Conservation (phyloP, 305 asterid genomes). For the Petunia hybrid region DNA sequence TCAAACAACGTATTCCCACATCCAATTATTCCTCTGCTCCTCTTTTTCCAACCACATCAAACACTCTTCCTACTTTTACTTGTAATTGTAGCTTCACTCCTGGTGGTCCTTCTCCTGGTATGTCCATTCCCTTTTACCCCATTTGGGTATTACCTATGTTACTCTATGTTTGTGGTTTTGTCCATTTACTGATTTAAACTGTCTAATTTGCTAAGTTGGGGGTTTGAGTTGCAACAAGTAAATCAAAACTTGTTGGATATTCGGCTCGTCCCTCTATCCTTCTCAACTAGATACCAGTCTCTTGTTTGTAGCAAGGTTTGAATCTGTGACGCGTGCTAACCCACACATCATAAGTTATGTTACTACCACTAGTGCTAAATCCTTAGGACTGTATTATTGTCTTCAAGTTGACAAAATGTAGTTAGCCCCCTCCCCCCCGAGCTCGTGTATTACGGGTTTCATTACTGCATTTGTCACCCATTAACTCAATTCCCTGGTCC, state of each 20-base stretch:
- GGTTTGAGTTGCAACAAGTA: neutral
- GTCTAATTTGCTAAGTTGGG: neutral
- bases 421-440: too few relatives aligned
- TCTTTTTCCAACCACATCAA: constrained; percentile 38
- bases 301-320: too few relatives aligned
- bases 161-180: neutral
- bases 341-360: too few relatives aligned
- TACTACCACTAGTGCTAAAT: too few relatives aligned
- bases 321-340: too few relatives aligned
- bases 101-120: constrained; percentile 51
- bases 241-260: neutral
- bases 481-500: too few relatives aligned
- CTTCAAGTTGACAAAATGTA: too few relatives aligned
- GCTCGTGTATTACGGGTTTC: too few relatives aligned
- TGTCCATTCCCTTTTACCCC: neutral
- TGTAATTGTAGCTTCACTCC: constrained; percentile 44
- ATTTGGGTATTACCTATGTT: neutral
- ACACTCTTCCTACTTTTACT: constrained; percentile 38
- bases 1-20: constrained; percentile 35
- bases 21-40: constrained; percentile 38
- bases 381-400: too few relatives aligned
- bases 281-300: too few relatives aligned
- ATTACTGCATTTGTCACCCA: too few relatives aligned
- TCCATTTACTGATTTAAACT: neutral
- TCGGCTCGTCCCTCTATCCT: too few relatives aligned